Evolutionary conservation across 2,329 filamentous ascomycete genomes (phyloP), one percentile per base, ranked within the genome.

Genomic region (Claviceps lovelessii): DNA sequence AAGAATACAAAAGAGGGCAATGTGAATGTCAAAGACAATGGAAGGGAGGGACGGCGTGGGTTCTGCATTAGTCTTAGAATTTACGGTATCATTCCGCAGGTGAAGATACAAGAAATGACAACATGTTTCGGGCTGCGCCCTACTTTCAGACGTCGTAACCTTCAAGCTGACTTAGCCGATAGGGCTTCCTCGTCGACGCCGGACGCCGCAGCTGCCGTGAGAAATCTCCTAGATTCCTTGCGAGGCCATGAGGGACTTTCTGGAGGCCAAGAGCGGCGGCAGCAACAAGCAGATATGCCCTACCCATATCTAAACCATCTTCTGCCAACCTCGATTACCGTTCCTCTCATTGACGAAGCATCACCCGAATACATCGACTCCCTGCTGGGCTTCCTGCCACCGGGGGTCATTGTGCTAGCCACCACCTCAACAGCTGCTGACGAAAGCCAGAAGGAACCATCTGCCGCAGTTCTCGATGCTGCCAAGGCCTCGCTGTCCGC

Each of bases 221-320:
- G 89, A 65, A 90, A 91, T 70, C 90, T 98, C 68, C 78, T 97
- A 62, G 81, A 85, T 58, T 95, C 91, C 4, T 75, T 97, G 59
- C 81, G 84, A 64, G 79, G 81, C 56, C 74, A 75, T 37, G 68
- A 73, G 33, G 68, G 70, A 51, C 59, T 71, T 51, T 64, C 72
- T 59, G 67, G 68, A 58, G 65, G 62, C 33, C 67, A 69, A 47
- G 23, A 17, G 54, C 66, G 64, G 57, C 63, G 19, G 33, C 53
- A 66, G 48, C 63, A 66, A 51, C 58, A 60, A 17, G 60, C 65
- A 52, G 70, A 84, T 58, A 82, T 85, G 61, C 73, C 83, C 0
- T 96, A 87, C 67, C 91, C 90, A 15, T 84, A 90, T 35, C 81
- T 98, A 51, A 84, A 84, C 63, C 91, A 97, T 65, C 83, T 98